Conservation (phyloP, 768 basidiomycete genomes). For the Pholiota microspora region DNA sequence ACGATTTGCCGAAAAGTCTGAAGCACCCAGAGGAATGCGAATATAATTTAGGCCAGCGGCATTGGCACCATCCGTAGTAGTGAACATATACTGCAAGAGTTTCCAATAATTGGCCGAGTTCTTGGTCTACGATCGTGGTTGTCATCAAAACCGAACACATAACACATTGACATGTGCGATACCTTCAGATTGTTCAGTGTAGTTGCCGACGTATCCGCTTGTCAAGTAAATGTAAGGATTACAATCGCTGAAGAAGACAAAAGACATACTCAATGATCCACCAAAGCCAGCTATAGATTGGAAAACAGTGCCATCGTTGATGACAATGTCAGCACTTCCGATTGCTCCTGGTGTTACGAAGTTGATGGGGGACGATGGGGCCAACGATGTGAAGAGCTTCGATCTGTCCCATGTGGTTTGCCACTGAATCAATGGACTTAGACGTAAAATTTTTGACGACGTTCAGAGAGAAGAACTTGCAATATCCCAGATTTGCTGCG, state of each 20-base stretch:
- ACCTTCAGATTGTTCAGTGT: slow-evolving; percentile 65
- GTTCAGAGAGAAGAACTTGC: slow-evolving; percentile 30
- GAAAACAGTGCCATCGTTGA: slow-evolving; percentile 52
- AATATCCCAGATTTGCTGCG: slow-evolving; percentile 56
- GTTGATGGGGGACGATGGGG: slow-evolving; percentile 48
- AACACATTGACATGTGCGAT: background rate
- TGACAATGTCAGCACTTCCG: slow-evolving; percentile 59
- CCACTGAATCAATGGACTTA: slow-evolving; percentile 36
- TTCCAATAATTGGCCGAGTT: slow-evolving; percentile 58
- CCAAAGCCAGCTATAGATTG: slow-evolving; percentile 71
- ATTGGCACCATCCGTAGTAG: slow-evolving; percentile 56
- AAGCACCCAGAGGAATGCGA: slow-evolving; percentile 68
- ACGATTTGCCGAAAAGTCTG: slow-evolving; percentile 68
- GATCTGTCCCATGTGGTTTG: slow-evolving; percentile 57
- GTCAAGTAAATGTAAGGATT: too few relatives aligned
- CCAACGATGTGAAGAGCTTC: slow-evolving; percentile 49
- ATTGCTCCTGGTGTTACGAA: slow-evolving; percentile 56
- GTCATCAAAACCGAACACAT: background rate
- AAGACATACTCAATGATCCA: slow-evolving; percentile 54
- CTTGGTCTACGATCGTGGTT: slow-evolving; percentile 31
- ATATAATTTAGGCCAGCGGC: slow-evolving; percentile 70
- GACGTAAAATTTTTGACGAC: background rate
- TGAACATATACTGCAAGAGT: slow-evolving; percentile 58
- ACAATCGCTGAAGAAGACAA: background rate
- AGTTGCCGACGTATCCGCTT: slow-evolving; percentile 72